A percentile compares a stretch with the other conserved stretches of the same genome.
Evolutionary conservation across 108 stramenopile species (phyloP).

Genomic region (Cyclotella kingstonii): DNA sequence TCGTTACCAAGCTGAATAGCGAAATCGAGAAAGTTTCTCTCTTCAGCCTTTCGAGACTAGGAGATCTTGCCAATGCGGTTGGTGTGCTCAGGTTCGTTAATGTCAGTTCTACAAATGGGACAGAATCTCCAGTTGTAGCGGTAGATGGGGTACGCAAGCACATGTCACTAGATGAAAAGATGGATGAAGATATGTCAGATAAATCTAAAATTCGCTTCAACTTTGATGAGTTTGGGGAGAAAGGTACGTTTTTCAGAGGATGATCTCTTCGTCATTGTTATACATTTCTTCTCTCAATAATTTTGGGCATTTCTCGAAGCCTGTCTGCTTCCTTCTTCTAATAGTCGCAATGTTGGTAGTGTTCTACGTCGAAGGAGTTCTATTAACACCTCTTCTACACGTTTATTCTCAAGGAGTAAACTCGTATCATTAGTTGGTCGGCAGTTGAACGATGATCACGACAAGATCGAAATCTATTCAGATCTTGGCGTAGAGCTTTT

Average conservation of each 20-base stretch:
- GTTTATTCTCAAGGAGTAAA: slow-evolving; percentile 31
- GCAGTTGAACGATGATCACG: slow-evolving; percentile 39
- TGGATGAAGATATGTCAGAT: not conserved
- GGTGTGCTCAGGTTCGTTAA: slow-evolving; percentile 64
- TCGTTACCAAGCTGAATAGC: slow-evolving; percentile 60
- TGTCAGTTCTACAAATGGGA: slow-evolving; percentile 16
- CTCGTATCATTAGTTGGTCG: slow-evolving; percentile 19
- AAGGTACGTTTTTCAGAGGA: not conserved
- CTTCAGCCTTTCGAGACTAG: slow-evolving; percentile 62
- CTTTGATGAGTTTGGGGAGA: slow-evolving; percentile 25
- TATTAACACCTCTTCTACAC: not conserved
- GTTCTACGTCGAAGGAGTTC: slow-evolving; percentile 4
- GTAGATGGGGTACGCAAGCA: not conserved
- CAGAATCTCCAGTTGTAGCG: slow-evolving; percentile 23
- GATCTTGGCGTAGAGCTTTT: slow-evolving; percentile 79
- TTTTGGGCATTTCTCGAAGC: not conserved
- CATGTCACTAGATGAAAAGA: not conserved
- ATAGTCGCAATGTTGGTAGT: slow-evolving; percentile 10
- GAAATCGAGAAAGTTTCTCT: slow-evolving; percentile 84
- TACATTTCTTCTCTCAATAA: too few species aligned
- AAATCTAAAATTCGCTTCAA: not conserved
- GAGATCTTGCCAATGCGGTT: slow-evolving; percentile 79
- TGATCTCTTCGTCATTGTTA: not conserved
- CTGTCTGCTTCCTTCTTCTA: slow-evolving; percentile 21
- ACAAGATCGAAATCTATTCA: slow-evolving; percentile 67